Percentiles rank a stretch among this genome's conserved stretches.
These are phyloP conservation scores for Xylariomycetidae sp. DNA, from an alignment of 2,329 filamentous ascomycete species.

Conservation along the genomic window DNA sequence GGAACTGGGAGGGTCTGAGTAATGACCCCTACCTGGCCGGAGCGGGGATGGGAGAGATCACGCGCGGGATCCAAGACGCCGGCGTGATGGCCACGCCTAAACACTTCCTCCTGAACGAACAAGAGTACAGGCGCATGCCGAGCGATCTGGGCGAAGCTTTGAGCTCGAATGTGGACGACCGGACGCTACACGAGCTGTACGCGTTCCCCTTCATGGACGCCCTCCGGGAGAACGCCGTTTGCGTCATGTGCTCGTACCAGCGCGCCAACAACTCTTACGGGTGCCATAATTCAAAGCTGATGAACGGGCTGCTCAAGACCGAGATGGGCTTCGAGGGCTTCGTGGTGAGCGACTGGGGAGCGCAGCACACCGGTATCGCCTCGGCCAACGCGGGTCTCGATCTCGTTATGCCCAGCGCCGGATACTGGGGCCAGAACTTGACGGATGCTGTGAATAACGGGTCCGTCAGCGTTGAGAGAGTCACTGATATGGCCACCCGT, in stretches of 20 bases:
- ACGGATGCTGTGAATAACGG: constrained; percentile 73
- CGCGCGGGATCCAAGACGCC: constrained; percentile 57
- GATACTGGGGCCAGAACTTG: constrained; percentile 69
- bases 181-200: constrained; percentile 65
- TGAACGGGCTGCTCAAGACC: constrained; percentile 66
- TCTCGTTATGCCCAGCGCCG: constrained; percentile 61
- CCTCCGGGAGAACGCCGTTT: constrained; percentile 56
- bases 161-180: constrained; percentile 63
- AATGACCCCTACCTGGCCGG: constrained; percentile 79
- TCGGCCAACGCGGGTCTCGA: constrained; percentile 77
- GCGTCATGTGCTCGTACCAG: constrained; percentile 66
- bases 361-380: constrained; percentile 72
- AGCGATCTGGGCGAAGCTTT: constrained; percentile 48
- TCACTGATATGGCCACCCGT: constrained; percentile 83
- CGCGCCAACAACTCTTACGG: constrained; percentile 55
- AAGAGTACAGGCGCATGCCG: constrained; percentile 55
- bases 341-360: constrained; percentile 77
- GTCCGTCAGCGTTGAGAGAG: constrained; percentile 69
- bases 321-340: constrained; percentile 69
- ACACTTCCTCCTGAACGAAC: constrained; percentile 49
- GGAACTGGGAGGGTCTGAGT: constrained; percentile 88
- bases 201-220: constrained; percentile 67
- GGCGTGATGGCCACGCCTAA: constrained; percentile 52
- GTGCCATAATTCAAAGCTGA: constrained; percentile 64
- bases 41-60: constrained; percentile 68